Conservation (phyloP, 2,329 filamentous ascomycete genomes). For the Neofusicoccum parvum region DNA sequence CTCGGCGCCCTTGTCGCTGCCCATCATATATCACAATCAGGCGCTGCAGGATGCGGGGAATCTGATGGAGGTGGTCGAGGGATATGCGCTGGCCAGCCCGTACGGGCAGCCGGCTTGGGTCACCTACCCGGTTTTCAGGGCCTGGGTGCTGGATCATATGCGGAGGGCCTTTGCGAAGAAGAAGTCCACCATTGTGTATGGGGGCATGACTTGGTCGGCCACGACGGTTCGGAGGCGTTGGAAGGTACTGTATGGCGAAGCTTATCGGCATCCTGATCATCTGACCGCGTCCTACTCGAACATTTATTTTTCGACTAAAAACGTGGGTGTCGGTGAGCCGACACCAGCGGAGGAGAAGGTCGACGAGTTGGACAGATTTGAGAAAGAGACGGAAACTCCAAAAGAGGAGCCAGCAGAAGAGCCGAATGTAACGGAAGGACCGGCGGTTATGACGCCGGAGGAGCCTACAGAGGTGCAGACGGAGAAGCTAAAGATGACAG, state of each 20-base stretch:
- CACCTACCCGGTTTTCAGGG: conserved; percentile 12
- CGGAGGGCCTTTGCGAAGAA: neutral
- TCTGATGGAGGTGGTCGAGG: conserved; percentile 9
- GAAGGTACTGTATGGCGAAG: conserved; percentile 13
- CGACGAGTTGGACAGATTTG: neutral
- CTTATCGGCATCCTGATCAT: conserved; percentile 2
- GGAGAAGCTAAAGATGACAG: neutral
- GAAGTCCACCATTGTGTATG: conserved; percentile 11
- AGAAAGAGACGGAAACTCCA: neutral
- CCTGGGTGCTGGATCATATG: conserved; percentile 15
- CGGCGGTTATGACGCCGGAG: neutral
- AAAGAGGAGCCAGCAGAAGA: neutral
- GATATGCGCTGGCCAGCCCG: neutral
- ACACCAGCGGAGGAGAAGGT: neutral
- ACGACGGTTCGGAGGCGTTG: conserved; percentile 13
- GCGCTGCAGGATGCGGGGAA: conserved; percentile 8
- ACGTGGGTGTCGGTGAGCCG: neutral
- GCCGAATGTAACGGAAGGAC: neutral
- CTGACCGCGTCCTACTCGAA: conserved; percentile 15
- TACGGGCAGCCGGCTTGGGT: conserved; percentile 20
- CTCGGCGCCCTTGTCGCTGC: neutral
- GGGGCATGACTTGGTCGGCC: conserved; percentile 3
- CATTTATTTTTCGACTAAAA: conserved; percentile 10
- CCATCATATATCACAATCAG: conserved; percentile 17
- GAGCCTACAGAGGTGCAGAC: neutral